These are phyloP conservation scores for Nepenthes alata DNA, from an alignment of 179 eudicot genomes.

Conservation along the genomic window DNA sequence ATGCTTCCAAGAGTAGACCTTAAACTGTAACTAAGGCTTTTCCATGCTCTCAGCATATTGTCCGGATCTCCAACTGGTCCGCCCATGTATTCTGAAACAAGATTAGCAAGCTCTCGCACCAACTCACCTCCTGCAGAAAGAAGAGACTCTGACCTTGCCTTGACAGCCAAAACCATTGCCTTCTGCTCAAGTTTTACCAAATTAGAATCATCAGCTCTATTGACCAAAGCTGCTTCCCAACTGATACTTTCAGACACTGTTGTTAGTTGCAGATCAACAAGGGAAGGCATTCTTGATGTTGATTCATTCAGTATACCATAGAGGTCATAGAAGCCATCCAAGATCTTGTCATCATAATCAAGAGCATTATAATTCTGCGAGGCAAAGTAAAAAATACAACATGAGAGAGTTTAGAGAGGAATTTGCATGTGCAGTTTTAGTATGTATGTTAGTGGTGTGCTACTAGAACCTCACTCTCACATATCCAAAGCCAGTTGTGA, in stretches of 20 bases:
- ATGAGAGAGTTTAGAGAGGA: slow-evolving; percentile 28
- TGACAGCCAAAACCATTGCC: slow-evolving; percentile 54
- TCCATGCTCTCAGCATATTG: slow-evolving; percentile 73
- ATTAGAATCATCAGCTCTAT: slow-evolving; percentile 60
- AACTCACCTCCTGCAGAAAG: slow-evolving; percentile 23
- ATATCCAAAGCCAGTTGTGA: too few relatives aligned
- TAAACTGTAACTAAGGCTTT: slow-evolving; percentile 50
- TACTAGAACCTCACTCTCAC: too few relatives aligned
- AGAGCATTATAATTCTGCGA: slow-evolving; percentile 90
- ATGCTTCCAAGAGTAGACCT: slow-evolving; percentile 67
- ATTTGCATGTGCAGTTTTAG: neutral
- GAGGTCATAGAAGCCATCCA: slow-evolving; percentile 93
- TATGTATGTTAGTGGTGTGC: too few relatives aligned
- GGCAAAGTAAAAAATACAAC: slow-evolving; percentile 54
- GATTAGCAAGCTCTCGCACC: slow-evolving; percentile 55
- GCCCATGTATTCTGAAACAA: slow-evolving; percentile 85
- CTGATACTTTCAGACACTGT: slow-evolving; percentile 47
- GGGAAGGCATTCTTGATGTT: slow-evolving; percentile 82
- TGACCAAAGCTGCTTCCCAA: slow-evolving; percentile 90
- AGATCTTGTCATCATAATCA: slow-evolving; percentile 88
- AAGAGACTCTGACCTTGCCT: slow-evolving; percentile 40
- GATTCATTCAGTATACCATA: slow-evolving; percentile 51
- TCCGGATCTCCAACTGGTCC: slow-evolving; percentile 85
- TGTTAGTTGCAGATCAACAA: slow-evolving; percentile 70
- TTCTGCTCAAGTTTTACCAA: slow-evolving; percentile 59